phyloP scores from a whole-genome alignment of 768 basidiomycete genomes.

The Hemileccinum impolitum region DNA sequence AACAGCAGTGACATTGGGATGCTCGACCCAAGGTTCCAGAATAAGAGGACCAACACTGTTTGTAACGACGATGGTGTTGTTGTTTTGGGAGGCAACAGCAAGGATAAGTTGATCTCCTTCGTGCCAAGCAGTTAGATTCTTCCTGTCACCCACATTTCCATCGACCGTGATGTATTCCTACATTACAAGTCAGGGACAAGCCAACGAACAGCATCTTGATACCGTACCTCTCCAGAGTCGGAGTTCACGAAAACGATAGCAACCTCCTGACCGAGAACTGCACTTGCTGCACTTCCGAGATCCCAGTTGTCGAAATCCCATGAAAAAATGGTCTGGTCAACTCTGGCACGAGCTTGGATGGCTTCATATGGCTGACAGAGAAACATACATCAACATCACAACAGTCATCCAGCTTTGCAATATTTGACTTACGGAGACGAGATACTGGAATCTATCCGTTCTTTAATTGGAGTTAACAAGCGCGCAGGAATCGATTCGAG shows the following conservation, averaged over 20 bases:
- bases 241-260: constrained; percentile 80
- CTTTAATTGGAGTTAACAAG: constrained; percentile 24
- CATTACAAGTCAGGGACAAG: background rate
- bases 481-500: background rate
- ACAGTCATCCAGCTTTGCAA: background rate
- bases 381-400: background rate
- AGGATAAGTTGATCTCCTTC: constrained; percentile 39
- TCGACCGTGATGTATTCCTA: constrained; percentile 56
- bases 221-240: constrained; percentile 71
- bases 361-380: constrained; percentile 66
- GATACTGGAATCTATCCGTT: constrained; percentile 74
- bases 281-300: constrained; percentile 44
- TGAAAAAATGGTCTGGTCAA: constrained; percentile 60
- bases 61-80: constrained; percentile 77
- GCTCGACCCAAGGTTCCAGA: constrained; percentile 67
- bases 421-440: constrained; percentile 55
- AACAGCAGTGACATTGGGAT: constrained; percentile 72
- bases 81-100: constrained; percentile 62
- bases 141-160: constrained; percentile 42
- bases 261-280: constrained; percentile 50
- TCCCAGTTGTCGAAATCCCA: constrained; percentile 75
- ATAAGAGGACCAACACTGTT: constrained; percentile 74
- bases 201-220: background rate
- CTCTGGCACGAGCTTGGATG: constrained; percentile 67
- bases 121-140: constrained; percentile 40